Evolutionary conservation across 2,329 filamentous ascomycete genomes (phyloP).

Genomic region (Nemania abortiva): DNA sequence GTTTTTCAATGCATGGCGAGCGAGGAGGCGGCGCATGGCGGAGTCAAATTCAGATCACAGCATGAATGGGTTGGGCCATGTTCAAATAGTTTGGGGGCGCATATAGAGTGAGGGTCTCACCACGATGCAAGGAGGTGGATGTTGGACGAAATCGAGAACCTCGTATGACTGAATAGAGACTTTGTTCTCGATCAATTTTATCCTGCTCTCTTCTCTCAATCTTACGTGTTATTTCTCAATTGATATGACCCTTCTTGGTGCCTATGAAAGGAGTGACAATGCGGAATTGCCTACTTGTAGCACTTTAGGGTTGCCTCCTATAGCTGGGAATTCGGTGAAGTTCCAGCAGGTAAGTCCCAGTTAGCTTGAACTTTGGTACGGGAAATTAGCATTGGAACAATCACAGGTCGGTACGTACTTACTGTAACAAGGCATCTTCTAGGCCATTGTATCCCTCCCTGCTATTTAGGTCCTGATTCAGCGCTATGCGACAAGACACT

Average conservation of each 20-base stretch:
- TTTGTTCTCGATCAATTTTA: background rate
- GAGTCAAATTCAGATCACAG: constrained; percentile 32
- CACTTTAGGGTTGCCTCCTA: background rate
- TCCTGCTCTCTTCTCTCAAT: background rate
- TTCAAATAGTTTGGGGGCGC: constrained; percentile 26
- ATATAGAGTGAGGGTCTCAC: constrained; percentile 43
- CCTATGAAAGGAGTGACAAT: background rate
- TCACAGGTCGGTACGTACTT: background rate
- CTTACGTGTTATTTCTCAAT: background rate
- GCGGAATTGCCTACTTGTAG: background rate
- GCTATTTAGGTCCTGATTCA: background rate
- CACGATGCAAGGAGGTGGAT: constrained; percentile 21
- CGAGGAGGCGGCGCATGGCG: constrained; percentile 41
- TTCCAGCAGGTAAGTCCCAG: background rate
- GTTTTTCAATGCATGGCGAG: constrained; percentile 46
- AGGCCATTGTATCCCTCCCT: background rate
- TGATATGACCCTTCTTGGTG: background rate
- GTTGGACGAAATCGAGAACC: background rate
- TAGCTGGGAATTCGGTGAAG: background rate
- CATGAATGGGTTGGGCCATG: constrained; percentile 31
- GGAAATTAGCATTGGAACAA: background rate
- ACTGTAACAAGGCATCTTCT: background rate
- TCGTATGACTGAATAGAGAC: background rate
- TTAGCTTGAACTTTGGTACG: background rate
- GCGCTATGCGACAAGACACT: background rate